phyloP scores from a whole-genome alignment of 2,329 filamentous ascomycete species.

The Apiospora koreana region DNA sequence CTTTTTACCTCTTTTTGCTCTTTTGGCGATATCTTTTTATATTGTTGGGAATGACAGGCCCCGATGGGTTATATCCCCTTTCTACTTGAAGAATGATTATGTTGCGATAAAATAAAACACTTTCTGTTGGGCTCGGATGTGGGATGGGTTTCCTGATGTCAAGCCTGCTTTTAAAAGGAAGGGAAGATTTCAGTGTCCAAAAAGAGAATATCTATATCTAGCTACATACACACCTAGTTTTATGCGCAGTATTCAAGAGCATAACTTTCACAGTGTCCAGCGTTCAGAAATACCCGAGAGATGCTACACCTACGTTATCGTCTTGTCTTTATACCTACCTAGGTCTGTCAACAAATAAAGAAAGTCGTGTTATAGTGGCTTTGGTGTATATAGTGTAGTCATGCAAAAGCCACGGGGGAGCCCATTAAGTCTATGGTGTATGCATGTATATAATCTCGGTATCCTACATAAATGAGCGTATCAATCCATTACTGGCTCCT shows the following conservation, averaged over 20 bases:
- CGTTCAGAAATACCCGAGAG: no score
- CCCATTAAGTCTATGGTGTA: background rate
- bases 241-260: background rate
- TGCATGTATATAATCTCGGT: background rate
- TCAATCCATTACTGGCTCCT: conserved; percentile 13
- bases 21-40: background rate
- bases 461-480: background rate
- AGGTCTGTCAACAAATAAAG: no score
- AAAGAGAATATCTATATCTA: background rate
- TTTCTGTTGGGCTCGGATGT: background rate
- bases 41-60: background rate
- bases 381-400: no score
- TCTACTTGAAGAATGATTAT: background rate
- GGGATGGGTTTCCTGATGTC: background rate
- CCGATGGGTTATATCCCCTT: background rate
- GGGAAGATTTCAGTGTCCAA: background rate
- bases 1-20: background rate
- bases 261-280: no score
- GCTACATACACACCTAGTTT: background rate
- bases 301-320: no score
- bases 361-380: no score
- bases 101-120: background rate
- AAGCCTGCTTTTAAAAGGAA: background rate
- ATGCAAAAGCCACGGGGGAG: no score
- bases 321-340: no score